Percentiles rank a stretch among this genome's conserved stretches.
phyloP scores from a whole-genome alignment of 2,329 filamentous ascomycete genomes.

The Harringtonia lauricola region DNA sequence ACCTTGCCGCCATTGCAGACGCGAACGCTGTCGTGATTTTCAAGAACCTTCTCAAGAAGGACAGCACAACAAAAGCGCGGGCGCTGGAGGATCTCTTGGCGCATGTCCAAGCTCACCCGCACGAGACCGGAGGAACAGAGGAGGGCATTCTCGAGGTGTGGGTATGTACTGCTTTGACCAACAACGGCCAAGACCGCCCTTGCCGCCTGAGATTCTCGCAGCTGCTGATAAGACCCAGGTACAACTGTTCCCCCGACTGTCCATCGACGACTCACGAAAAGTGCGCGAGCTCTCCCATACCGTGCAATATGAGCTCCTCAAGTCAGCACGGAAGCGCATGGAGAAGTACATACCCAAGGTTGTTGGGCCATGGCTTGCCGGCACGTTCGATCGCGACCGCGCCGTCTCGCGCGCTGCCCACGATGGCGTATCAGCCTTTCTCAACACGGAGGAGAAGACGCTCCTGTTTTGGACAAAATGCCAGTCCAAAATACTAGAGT shows the following conservation, averaged over 20 bases:
- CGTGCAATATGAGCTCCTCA: slow-evolving; percentile 53
- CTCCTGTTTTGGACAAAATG: slow-evolving; percentile 69
- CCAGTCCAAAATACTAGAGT: slow-evolving; percentile 70
- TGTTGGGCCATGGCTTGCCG: slow-evolving; percentile 83
- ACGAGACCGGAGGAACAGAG: slow-evolving; percentile 54
- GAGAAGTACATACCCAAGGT: slow-evolving; percentile 67
- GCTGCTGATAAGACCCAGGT: no score
- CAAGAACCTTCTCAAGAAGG: slow-evolving; percentile 87
- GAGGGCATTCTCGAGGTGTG: slow-evolving; percentile 80
- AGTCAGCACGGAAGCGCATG: slow-evolving; percentile 67
- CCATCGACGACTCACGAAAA: slow-evolving; percentile 78
- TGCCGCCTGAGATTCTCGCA: no score
- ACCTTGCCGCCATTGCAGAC: slow-evolving; percentile 67
- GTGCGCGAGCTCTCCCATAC: slow-evolving; percentile 80
- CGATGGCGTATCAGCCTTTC: slow-evolving; percentile 64
- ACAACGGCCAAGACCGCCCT: no score
- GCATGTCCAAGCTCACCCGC: slow-evolving; percentile 45
- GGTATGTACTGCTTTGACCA: no score
- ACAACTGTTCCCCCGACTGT: slow-evolving; percentile 71
- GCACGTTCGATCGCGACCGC: slow-evolving; percentile 76
- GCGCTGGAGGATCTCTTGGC: slow-evolving; percentile 75
- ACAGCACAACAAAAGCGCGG: slow-evolving; percentile 82
- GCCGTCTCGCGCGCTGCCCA: slow-evolving; percentile 64
- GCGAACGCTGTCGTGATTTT: slow-evolving; percentile 79
- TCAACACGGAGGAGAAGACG: slow-evolving; percentile 71